Conservation (phyloP, 176 grass and related monocot species). For the Rhynchospora breviuscula region DNA sequence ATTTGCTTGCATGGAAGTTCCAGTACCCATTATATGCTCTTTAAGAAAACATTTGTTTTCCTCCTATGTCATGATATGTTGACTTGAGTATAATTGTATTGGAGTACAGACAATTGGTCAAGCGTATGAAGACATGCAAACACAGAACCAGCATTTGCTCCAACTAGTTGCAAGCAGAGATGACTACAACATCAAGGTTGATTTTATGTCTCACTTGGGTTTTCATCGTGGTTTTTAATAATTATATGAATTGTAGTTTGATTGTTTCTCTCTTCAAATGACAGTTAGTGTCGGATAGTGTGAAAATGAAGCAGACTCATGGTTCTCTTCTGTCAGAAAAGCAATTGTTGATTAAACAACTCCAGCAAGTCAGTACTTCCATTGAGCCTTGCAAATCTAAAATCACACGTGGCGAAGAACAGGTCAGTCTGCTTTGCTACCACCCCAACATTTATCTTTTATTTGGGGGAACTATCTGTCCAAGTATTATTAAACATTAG, state of each 20-base stretch:
- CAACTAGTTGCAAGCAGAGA: constrained; percentile 90
- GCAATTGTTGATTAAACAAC: constrained; percentile 71
- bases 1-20: not conserved
- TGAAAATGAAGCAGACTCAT: constrained; percentile 87
- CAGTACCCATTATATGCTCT: not conserved
- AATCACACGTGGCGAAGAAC: constrained; percentile 61
- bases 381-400: constrained; percentile 78
- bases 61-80: constrained; percentile 19
- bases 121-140: constrained; percentile 99
- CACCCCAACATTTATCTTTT: not conserved
- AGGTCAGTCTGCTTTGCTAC: constrained; percentile 41
- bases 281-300: constrained; percentile 93
- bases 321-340: constrained; percentile 84
- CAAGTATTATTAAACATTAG: constrained; percentile 11
- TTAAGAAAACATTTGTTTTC: not conserved
- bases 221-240: not conserved
- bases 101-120: constrained; percentile 76
- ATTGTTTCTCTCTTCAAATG: constrained; percentile 7
- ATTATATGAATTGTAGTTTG: constrained; percentile 2
- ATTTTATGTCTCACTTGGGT: constrained; percentile 13
- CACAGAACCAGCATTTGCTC: constrained; percentile 84
- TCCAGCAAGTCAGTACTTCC: constrained; percentile 62
- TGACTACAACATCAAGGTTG: constrained; percentile 95
- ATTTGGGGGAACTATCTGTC: not conserved
- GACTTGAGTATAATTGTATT: constrained; percentile 30